Evolutionary conservation across 805 yeast genomes (phyloP).

Genomic region (Hanseniaspora meyeri): DNA sequence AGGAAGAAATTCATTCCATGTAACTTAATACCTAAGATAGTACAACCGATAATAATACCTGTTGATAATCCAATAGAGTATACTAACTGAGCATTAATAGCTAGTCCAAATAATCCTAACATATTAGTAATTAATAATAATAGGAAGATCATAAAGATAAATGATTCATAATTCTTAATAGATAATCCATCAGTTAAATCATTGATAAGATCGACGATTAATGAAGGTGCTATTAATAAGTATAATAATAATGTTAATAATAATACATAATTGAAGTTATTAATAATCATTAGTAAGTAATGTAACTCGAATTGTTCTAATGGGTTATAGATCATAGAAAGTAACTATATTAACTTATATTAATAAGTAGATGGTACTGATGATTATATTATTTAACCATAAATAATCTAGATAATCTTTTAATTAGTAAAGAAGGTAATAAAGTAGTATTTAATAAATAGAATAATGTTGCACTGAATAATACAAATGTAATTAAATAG

Average conservation of each 20-base stretch:
- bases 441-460: constrained; percentile 2
- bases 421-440: constrained; percentile 4
- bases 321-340: not conserved
- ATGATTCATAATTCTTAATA: constrained; percentile 19
- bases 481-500: constrained; percentile 7
- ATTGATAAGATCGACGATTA: constrained; percentile 14
- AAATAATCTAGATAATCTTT: constrained; percentile 10
- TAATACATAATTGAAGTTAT: constrained; percentile 8
- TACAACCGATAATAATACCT: constrained; percentile 18
- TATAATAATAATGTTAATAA: not conserved
- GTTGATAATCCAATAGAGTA: constrained; percentile 18
- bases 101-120: constrained; percentile 20
- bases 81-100: constrained; percentile 20
- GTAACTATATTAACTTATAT: not conserved
- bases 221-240: not conserved
- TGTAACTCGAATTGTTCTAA: constrained; percentile 11
- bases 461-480: not conserved
- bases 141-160: constrained; percentile 19
- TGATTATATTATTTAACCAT: not conserved
- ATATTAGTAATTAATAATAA: constrained; percentile 20
- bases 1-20: constrained; percentile 20
- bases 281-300: constrained; percentile 2
- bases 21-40: constrained; percentile 17
- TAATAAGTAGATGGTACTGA: not conserved
- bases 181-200: constrained; percentile 21